Evolutionary conservation across 139 green algal genomes (phyloP).

Genomic region (Nannochloris sp.): DNA sequence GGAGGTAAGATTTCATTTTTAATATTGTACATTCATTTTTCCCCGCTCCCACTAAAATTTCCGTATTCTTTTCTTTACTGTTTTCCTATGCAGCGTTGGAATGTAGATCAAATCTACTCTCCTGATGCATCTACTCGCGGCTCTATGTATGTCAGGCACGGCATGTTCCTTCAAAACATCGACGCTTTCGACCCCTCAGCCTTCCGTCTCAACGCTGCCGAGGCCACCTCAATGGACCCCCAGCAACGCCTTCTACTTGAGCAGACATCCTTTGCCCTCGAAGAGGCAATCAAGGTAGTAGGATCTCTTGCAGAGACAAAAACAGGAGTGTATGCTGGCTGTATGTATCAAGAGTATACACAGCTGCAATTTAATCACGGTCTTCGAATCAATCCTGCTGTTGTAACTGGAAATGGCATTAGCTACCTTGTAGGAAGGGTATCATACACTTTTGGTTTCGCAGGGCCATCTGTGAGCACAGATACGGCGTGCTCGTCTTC

Average conservation of each 20-base stretch:
- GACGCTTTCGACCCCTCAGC: slow-evolving; percentile 40
- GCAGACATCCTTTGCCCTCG: not conserved
- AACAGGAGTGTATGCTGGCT: slow-evolving; percentile 36
- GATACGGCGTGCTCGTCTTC: slow-evolving; percentile 83
- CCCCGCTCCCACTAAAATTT: too few relatives aligned
- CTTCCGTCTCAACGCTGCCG: slow-evolving; percentile 33
- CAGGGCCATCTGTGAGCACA: slow-evolving; percentile 21
- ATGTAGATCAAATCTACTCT: slow-evolving; percentile 4
- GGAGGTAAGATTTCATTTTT: too few relatives aligned
- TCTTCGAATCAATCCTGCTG: slow-evolving; percentile 1
- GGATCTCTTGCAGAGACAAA: slow-evolving; percentile 40
- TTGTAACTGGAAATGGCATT: slow-evolving; percentile 32
- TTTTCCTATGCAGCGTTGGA: slow-evolving; percentile 1
- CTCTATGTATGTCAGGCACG: slow-evolving; percentile 28
- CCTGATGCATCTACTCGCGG: not conserved
- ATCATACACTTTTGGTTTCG: slow-evolving; percentile 44
- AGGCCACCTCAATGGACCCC: slow-evolving; percentile 59
- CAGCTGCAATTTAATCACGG: not conserved
- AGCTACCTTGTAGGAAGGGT: slow-evolving; percentile 40
- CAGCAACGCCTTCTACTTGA: slow-evolving; percentile 65
- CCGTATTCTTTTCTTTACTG: too few relatives aligned
- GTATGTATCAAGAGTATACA: slow-evolving; percentile 42
- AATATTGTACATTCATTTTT: too few relatives aligned
- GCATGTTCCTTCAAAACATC: slow-evolving; percentile 47
- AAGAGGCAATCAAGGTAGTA: slow-evolving; percentile 15